Evolutionary conservation across 2,329 filamentous ascomycete genomes (phyloP), one percentile per base, ranked within the genome.

Genomic region (Fusarium caatingaense): DNA sequence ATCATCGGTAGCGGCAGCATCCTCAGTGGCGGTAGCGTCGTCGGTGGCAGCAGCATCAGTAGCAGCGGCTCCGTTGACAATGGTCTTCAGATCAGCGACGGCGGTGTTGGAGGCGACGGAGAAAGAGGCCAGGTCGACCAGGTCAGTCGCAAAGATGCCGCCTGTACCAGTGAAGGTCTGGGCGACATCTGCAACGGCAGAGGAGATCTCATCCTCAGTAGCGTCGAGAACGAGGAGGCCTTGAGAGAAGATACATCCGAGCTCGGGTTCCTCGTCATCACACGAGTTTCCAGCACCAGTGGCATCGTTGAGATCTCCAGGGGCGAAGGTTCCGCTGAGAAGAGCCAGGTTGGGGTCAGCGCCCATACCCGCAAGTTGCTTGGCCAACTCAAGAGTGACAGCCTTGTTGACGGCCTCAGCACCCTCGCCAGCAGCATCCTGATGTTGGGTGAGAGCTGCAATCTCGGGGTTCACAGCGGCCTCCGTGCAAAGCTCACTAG

Each of bases 401-500:
- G 61, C 61, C n/a, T 64, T 64, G 30, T 64, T 64, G 8, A 64
- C 47, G 16, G 61, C 61, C 11, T 46, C 60, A 0, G 61, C 61
- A 1, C 44, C 60, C 3, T 44, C 32, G 0, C 44, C 47, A 7
- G 61, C 61, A 2, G 61, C 50, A 11, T 64, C 61, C 8, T 64
- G 61, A 0, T 64, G 61, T 11, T 64, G 61, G 2, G 61, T 64
- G 2, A 64, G 61, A 21, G 61, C 61, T 2, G 50, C 61, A 20
- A 64, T 64, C n/a, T 64, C 61, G 0, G 61, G 50, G 2, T 64
- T 64, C 18, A 45, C 60, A 1, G 61, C 60, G 1, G 32, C 11
- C 3, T 64, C 61, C 5, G 40, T 56, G n/a, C 61, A 64, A 1
- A 64, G 67, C 40, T 41, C 47, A 12, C 72, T 74, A 2, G 69